Evolutionary conservation across 257 asterid species (phyloP).

Genomic region (Salvia rosmarinus): DNA sequence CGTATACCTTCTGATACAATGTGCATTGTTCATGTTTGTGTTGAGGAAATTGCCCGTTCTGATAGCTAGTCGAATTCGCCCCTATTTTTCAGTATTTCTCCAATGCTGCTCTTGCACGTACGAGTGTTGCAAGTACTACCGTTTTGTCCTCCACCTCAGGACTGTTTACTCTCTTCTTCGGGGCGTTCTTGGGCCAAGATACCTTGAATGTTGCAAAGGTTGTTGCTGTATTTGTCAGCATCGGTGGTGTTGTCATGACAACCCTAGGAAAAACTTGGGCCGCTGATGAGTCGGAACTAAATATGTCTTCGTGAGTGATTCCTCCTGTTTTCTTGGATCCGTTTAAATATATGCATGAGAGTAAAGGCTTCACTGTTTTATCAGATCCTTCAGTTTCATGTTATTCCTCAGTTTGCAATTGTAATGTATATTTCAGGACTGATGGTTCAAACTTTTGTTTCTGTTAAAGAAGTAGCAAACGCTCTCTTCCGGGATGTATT

Average conservation of each 20-base stretch:
- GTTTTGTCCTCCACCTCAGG: conserved; percentile 98
- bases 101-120: conserved; percentile 96
- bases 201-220: conserved; percentile 71
- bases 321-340: conserved; percentile 21
- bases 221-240: conserved; percentile 91
- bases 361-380: conserved; percentile 3
- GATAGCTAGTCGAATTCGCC: neutral
- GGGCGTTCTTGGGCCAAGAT: conserved; percentile 95
- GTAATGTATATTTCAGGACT: conserved; percentile 60
- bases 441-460: conserved; percentile 64
- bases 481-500: conserved; percentile 86
- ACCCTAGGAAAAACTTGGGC: conserved; percentile 99
- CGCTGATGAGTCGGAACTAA: conserved; percentile 67
- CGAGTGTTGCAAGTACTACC: conserved; percentile 99
- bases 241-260: conserved; percentile 93
- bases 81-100: conserved; percentile 72
- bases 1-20: neutral
- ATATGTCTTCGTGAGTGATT: conserved; percentile 65
- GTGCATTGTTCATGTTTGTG: neutral
- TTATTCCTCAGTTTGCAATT: conserved; percentile 45
- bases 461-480: conserved; percentile 71
- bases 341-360: conserved; percentile 16
- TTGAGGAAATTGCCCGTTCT: neutral
- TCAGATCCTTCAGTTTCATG: conserved; percentile 34
- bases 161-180: conserved; percentile 88